Conservation (phyloP, 148 eudicot species). For the Salicornia ramosissima region DNA sequence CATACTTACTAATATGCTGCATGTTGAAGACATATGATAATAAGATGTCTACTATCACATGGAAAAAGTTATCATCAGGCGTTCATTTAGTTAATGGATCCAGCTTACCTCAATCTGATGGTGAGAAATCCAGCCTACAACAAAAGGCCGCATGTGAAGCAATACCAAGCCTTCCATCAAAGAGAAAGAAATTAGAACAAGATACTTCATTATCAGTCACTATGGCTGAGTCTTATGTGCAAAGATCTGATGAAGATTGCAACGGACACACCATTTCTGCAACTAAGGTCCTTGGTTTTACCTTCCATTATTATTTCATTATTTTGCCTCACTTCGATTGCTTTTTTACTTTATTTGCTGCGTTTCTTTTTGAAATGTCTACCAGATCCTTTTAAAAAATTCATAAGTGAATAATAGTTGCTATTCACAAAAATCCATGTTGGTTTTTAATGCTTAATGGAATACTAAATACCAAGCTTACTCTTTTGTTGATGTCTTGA, state of each 20-base stretch:
- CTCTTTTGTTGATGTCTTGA: neutral
- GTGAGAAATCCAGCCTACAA: conserved; percentile 41
- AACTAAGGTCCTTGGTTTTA: conserved; percentile 39
- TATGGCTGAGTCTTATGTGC: conserved; percentile 32
- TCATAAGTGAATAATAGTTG: neutral
- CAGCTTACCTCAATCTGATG: conserved; percentile 41
- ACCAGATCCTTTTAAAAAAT: neutral
- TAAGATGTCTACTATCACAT: conserved; percentile 38
- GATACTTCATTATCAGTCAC: conserved; percentile 31
- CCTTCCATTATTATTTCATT: conserved; percentile 2
- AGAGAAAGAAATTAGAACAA: conserved; percentile 64
- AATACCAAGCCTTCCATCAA: conserved; percentile 59
- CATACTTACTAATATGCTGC: conserved; percentile 60
- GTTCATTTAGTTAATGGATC: conserved; percentile 46
- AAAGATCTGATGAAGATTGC: conserved; percentile 43
- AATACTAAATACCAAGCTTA: neutral
- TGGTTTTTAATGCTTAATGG: neutral
- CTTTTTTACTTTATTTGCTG: neutral
- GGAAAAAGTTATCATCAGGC: conserved; percentile 57
- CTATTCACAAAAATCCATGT: neutral
- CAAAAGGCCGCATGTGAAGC: conserved; percentile 57
- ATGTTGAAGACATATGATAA: conserved; percentile 47
- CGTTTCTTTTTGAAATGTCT: neutral
- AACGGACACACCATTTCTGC: conserved; percentile 30
- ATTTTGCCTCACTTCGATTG: neutral